Conservation (phyloP, 139 green algal species). For the Bryopsis sp. region DNA sequence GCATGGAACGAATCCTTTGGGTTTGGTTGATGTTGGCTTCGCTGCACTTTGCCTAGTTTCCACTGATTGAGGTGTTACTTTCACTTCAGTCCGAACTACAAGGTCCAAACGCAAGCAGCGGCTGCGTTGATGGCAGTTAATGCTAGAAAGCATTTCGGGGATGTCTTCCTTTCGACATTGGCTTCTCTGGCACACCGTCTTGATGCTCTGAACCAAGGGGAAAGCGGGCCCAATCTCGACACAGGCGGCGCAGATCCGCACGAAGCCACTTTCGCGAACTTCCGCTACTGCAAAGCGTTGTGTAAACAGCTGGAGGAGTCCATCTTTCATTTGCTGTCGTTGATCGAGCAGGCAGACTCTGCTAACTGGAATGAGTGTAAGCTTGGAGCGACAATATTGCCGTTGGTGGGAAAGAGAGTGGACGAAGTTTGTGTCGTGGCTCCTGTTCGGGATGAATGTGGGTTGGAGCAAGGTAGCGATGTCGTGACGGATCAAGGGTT, state of each 20-base stretch:
- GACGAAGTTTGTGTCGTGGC: not conserved
- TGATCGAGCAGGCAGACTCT: slow-evolving; percentile 19
- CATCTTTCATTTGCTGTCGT: slow-evolving; percentile 26
- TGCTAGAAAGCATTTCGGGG: slow-evolving; percentile 23
- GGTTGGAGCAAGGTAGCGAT: too few relatives aligned
- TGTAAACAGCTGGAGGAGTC: slow-evolving; percentile 16
- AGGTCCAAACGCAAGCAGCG: slow-evolving; percentile 53
- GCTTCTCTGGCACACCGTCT: slow-evolving; percentile 24
- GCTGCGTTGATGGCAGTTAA: slow-evolving; percentile 36
- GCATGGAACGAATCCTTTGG: not conserved
- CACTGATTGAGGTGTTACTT: slow-evolving; percentile 56
- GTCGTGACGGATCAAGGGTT: too few relatives aligned
- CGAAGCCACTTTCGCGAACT: slow-evolving; percentile 27
- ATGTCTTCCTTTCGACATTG: slow-evolving; percentile 30
- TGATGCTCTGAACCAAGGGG: not conserved
- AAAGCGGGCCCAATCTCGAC: not conserved
- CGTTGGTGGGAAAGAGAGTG: not conserved
- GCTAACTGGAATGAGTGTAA: not conserved
- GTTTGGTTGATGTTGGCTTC: not conserved
- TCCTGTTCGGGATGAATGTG: too few relatives aligned
- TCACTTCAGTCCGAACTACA: slow-evolving; percentile 56
- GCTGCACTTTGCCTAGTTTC: slow-evolving; percentile 40
- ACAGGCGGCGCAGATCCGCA: slow-evolving; percentile 5
- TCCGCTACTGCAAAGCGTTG: slow-evolving; percentile 23
- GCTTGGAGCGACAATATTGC: not conserved